Conservation (phyloP, 768 basidiomycete genomes). For the Amanita phalloides region DNA sequence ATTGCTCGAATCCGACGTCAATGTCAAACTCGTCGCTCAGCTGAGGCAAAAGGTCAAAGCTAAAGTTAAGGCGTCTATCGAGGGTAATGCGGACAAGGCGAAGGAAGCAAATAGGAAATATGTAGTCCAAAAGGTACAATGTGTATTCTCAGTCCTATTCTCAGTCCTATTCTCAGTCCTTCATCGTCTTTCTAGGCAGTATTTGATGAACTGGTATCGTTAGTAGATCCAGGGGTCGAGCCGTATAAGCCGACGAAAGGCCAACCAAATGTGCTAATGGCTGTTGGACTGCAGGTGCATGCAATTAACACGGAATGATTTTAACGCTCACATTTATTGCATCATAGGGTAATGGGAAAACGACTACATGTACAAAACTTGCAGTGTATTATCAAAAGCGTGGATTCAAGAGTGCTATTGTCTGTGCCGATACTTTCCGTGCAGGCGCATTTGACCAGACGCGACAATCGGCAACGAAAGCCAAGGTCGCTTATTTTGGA, state of each 20-base stretch:
- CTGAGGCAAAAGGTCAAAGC: slow-evolving; percentile 84
- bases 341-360: slow-evolving; percentile 89
- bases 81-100: slow-evolving; percentile 54
- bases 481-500: slow-evolving; percentile 98
- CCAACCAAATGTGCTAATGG: slow-evolving; percentile 91
- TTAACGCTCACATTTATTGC: background rate
- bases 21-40: slow-evolving; percentile 89
- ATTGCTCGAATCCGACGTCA: slow-evolving; percentile 93
- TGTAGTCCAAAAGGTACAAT: slow-evolving; percentile 72
- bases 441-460: slow-evolving; percentile 99
- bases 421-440: slow-evolving; percentile 98
- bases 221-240: slow-evolving; percentile 93
- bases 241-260: slow-evolving; percentile 97
- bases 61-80: slow-evolving; percentile 77
- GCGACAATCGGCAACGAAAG: slow-evolving; percentile 96
- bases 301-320: background rate
- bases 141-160: background rate
- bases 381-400: slow-evolving; percentile 96
- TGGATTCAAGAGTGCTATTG: slow-evolving; percentile 93
- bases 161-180: background rate
- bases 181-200: slow-evolving; percentile 51
- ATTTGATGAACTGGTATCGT: slow-evolving; percentile 89
- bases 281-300: slow-evolving; percentile 85
- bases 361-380: slow-evolving; percentile 97
- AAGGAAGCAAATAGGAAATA: slow-evolving; percentile 79